phyloP scores from a whole-genome alignment of 306 rosid genomes.

The Lathyrus aphaca region DNA sequence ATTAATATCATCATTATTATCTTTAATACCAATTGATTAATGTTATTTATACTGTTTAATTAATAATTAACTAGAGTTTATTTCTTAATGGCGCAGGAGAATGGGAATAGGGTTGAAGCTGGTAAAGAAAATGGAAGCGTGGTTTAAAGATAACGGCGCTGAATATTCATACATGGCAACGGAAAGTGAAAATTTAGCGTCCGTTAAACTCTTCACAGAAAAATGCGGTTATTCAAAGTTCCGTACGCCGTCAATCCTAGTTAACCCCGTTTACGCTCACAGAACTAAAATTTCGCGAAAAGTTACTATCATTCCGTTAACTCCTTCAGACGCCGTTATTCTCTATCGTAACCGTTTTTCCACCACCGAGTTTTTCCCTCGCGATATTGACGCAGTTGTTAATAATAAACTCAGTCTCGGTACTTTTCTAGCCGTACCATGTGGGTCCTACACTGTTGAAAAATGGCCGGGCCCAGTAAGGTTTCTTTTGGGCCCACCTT shows the following conservation, averaged over 20 bases:
- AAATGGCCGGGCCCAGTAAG: conserved; percentile 66
- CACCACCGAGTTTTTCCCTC: conserved; percentile 91
- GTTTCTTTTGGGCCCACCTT: conserved; percentile 62
- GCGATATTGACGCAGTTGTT: conserved; percentile 82
- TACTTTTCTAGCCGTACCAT: conserved; percentile 81
- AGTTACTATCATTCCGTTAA: conserved; percentile 57
- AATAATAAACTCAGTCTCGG: conserved; percentile 72
- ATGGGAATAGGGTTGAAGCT: conserved; percentile 87
- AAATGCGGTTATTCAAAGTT: conserved; percentile 91
- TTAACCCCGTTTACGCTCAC: conserved; percentile 91
- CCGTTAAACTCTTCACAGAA: conserved; percentile 75
- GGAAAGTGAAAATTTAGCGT: conserved; percentile 83
- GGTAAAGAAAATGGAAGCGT: conserved; percentile 63
- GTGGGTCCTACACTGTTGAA: conserved; percentile 41
- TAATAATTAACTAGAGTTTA: background rate
- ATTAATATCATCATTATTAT: no score
- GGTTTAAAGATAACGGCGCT: conserved; percentile 76
- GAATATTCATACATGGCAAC: conserved; percentile 95
- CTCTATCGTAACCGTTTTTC: conserved; percentile 77
- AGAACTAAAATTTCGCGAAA: conserved; percentile 40
- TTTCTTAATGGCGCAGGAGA: conserved; percentile 55
- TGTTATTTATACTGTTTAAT: background rate
- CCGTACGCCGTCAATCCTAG: conserved; percentile 84
- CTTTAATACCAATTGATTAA: no score
- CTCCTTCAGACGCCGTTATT: conserved; percentile 62